phyloP scores from a whole-genome alignment of 306 rosid species.

The Inga laurina region DNA sequence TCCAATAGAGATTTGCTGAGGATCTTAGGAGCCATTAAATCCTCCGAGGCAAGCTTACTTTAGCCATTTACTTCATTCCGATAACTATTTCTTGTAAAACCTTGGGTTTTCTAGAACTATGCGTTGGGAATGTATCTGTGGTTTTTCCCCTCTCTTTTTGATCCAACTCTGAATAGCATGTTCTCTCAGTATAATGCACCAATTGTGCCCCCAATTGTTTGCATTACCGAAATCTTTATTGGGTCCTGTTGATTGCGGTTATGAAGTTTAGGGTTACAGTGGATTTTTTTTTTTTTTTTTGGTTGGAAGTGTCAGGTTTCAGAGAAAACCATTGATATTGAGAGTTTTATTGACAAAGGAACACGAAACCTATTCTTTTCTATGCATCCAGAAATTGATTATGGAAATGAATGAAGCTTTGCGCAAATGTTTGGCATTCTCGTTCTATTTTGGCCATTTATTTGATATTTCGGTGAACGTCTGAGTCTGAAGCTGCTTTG shows the following conservation, averaged over 20 bases:
- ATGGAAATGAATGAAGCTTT: background rate
- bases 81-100: conserved; percentile 4
- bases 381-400: background rate
- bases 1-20: conserved; percentile 51
- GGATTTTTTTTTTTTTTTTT: background rate
- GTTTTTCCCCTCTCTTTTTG: background rate
- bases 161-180: background rate
- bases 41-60: conserved; percentile 67
- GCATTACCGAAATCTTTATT: conserved; percentile 19
- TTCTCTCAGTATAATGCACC: no score
- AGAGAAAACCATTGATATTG: background rate
- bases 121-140: background rate
- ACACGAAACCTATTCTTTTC: background rate
- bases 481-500: background rate
- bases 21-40: conserved; percentile 59
- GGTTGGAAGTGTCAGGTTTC: background rate
- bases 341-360: background rate
- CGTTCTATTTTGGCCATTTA: background rate
- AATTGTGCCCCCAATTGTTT: background rate
- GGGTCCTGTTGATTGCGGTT: background rate
- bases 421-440: background rate
- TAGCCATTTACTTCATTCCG: background rate
- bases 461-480: background rate
- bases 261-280: background rate
- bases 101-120: background rate